A percentile compares a stretch with the other conserved stretches of the same genome.
Evolutionary conservation across 306 rosid species (phyloP).

Genomic region (Prunus armeniaca): DNA sequence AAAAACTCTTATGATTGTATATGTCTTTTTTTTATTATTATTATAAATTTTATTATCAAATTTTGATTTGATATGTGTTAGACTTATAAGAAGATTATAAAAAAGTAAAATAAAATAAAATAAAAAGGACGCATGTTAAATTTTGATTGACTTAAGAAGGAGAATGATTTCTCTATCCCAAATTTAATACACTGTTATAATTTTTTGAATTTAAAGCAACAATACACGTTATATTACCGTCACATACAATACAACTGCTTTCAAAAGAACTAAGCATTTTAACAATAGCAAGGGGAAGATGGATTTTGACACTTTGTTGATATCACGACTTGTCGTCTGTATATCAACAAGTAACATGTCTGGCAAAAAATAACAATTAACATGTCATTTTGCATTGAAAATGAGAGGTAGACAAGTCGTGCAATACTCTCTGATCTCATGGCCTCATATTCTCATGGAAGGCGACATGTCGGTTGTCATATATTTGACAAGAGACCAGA

Average conservation of each 20-base stretch:
- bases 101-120: neutral
- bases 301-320: neutral
- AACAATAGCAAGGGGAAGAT: neutral
- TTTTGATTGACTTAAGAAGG: neutral
- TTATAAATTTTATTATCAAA: no score
- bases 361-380: neutral
- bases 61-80: neutral
- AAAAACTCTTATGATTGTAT: no score
- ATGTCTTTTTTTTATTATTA: no score
- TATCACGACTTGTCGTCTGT: neutral
- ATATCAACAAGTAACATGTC: neutral
- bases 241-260: no score
- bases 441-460: neutral
- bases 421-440: neutral
- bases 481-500: neutral
- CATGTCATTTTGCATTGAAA: neutral
- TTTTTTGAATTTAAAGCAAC: no score
- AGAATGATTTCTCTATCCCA: neutral
- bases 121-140: neutral
- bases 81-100: neutral
- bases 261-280: neutral
- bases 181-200: no score
- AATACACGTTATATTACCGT: no score
- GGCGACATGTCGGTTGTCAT: neutral
- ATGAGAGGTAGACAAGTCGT: neutral